Base-by-base conservation (phyloP, 1,284 basidiomycete genomes). In the Leccinum insolens region DNA sequence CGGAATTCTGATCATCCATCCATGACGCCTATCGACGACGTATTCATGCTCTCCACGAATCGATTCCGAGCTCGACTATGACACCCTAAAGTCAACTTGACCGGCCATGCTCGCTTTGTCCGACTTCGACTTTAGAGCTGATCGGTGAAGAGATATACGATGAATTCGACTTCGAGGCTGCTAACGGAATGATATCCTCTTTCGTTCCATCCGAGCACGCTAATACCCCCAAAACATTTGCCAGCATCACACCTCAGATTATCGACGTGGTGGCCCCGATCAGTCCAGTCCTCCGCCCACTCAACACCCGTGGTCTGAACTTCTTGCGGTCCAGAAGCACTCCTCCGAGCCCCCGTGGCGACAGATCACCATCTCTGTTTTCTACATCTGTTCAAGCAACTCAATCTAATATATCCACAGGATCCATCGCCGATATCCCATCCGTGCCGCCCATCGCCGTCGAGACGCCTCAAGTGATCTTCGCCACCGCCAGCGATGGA, bases 71-170 rank as follows among this genome's bases (percentile, higher is more conserved):
- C 80, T 88, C 58, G 85, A 88, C 72, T 87, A 85, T 68, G 81
- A 83, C 55, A 86, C 82, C 2, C 78, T 88, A 63, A 82, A 81
- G 82, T 89, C 37, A 84, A 86, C 64, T 62, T 72, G 67, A 84
- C 83, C 1, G 88, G 87, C n/a, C 88, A 88, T 62, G 44, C 39
- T 39, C n/a, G 39, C n/a, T 34, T 11, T 67, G 14, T 25, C 65
- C 25, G 28, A 28, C 3, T 25, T 25, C 3, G 31, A 31, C 60
- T 67, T 20, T 73, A 93, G 94, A 95, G 75, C 83, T 95, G 8
- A 95, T 95, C 65, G 94, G 94, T 22, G 93, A 95, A 80, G 94
- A 95, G 74, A 95, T 95, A 63, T 94, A 93, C 71, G 94, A 95
- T 75, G 94, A 95, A 80, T 95, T 93, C 72, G 92, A 93, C 72